Evolutionary conservation across 1,139 yeast species (phyloP).

Genomic region (Suhomyces terraborum): DNA sequence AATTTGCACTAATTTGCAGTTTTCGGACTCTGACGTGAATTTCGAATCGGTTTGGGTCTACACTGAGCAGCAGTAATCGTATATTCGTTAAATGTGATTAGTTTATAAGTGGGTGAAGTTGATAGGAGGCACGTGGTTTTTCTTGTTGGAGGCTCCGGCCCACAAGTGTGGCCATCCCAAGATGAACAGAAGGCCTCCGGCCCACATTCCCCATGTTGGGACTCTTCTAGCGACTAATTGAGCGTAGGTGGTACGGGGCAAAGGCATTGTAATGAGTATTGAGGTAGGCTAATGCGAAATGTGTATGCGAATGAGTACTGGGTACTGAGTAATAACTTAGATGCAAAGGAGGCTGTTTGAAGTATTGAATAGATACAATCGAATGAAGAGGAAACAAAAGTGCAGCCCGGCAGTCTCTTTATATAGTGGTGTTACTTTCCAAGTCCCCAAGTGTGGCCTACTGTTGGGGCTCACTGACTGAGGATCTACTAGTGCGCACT

Average conservation of each 20-base stretch:
- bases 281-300: too few relatives aligned
- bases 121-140: conserved; percentile 31
- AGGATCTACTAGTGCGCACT: too few relatives aligned
- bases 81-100: conserved; percentile 1
- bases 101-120: conserved; percentile 17
- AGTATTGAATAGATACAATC: conserved; percentile 2
- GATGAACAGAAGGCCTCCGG: conserved; percentile 31
- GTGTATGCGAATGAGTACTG: too few relatives aligned
- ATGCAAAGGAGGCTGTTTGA: too few relatives aligned
- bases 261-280: conserved; percentile 4
- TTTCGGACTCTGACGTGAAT: too few relatives aligned
- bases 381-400: background rate
- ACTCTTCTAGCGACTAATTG: conserved; percentile 28
- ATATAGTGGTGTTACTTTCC: conserved; percentile 2
- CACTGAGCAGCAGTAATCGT: background rate
- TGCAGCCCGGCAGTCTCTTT: background rate
- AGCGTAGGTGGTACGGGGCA: conserved; percentile 9
- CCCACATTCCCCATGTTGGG: conserved; percentile 39
- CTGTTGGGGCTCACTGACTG: background rate
- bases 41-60: background rate
- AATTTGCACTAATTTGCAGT: too few relatives aligned
- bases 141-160: conserved; percentile 27
- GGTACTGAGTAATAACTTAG: too few relatives aligned
- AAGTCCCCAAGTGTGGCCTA: too few relatives aligned
- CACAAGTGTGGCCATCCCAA: conserved; percentile 43